phyloP scores from a whole-genome alignment of 2,329 filamentous ascomycete genomes.

The Chaetomiaceae sp. region DNA sequence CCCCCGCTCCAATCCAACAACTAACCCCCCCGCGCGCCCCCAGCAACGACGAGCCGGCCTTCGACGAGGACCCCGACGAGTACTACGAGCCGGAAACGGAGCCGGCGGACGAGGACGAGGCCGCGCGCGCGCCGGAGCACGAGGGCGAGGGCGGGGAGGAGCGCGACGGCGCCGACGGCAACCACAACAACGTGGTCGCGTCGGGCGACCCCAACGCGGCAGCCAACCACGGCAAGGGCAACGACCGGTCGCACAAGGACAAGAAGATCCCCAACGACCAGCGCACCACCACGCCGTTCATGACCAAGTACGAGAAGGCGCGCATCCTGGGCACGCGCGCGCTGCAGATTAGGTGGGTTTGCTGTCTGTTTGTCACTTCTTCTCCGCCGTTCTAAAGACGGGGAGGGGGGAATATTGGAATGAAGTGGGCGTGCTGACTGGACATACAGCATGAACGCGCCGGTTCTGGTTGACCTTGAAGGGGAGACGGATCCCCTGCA shows the following conservation, averaged over 20 bases:
- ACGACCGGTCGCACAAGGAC: conserved; percentile 56
- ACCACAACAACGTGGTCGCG: conserved; percentile 53
- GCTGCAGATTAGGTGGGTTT: conserved; percentile 80
- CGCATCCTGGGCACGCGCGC: conserved; percentile 89
- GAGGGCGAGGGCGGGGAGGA: conserved; percentile 50
- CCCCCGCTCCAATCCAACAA: not conserved
- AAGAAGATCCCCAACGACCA: conserved; percentile 89
- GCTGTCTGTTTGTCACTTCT: too few species aligned
- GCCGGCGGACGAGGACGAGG: conserved; percentile 48
- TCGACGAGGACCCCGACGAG: conserved; percentile 61
- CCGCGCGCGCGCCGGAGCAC: conserved; percentile 46
- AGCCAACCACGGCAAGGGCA: conserved; percentile 47
- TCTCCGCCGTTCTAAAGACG: too few species aligned
- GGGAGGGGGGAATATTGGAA: not conserved
- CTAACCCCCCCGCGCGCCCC: conserved; percentile 3
- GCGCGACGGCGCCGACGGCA: too few species aligned
- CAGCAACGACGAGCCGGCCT: conserved; percentile 64
- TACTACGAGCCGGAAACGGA: conserved; percentile 52
- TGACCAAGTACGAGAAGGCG: conserved; percentile 98
- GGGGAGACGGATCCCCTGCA: conserved; percentile 96
- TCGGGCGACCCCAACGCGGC: conserved; percentile 53
- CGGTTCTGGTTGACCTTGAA: conserved; percentile 91
- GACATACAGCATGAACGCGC: conserved; percentile 84
- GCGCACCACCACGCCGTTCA: conserved; percentile 90
- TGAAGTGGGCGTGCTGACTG: not conserved